These are phyloP conservation scores for Fragosphaeria purpurea DNA, from an alignment of 2,329 filamentous ascomycete genomes.

Conservation along the genomic window DNA sequence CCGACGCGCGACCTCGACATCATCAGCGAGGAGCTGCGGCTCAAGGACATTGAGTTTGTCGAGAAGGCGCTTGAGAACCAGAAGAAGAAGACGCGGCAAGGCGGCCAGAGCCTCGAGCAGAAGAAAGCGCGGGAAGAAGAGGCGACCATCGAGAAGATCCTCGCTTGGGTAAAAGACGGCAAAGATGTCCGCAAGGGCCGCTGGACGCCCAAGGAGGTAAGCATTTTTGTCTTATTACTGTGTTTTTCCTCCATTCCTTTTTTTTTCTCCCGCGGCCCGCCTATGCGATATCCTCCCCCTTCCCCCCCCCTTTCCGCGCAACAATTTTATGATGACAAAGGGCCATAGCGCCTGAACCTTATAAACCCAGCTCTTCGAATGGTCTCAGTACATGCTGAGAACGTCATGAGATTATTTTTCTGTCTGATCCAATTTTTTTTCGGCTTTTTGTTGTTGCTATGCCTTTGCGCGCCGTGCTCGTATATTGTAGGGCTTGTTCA, in stretches of 20 bases:
- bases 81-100: slow-evolving; percentile 88
- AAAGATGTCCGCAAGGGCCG: slow-evolving; percentile 88
- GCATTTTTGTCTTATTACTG: slow-evolving; percentile 17
- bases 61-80: slow-evolving; percentile 90
- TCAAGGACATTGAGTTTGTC: slow-evolving; percentile 98
- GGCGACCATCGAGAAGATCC: slow-evolving; percentile 82
- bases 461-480: no score
- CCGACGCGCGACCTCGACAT: slow-evolving; percentile 90
- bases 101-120: slow-evolving; percentile 91
- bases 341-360: slow-evolving; percentile 78
- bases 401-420: slow-evolving; percentile 75
- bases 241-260: not conserved
- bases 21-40: slow-evolving; percentile 88
- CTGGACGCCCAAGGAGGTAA: slow-evolving; percentile 93
- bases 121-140: slow-evolving; percentile 96
- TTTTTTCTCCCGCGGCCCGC: slow-evolving; percentile 13
- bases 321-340: slow-evolving; percentile 83
- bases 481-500: no score
- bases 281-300: not conserved
- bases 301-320: slow-evolving; percentile 20
- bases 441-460: slow-evolving; percentile 2
- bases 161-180: slow-evolving; percentile 72
- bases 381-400: slow-evolving; percentile 56
- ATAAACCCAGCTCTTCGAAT: slow-evolving; percentile 99
- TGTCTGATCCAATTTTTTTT: slow-evolving; percentile 45